A percentile compares a stretch with the other conserved stretches of the same genome.
These are phyloP conservation scores for Colletotrichum chlorophyti DNA, from an alignment of 2,329 filamentous ascomycete genomes.

Conservation along the genomic window DNA sequence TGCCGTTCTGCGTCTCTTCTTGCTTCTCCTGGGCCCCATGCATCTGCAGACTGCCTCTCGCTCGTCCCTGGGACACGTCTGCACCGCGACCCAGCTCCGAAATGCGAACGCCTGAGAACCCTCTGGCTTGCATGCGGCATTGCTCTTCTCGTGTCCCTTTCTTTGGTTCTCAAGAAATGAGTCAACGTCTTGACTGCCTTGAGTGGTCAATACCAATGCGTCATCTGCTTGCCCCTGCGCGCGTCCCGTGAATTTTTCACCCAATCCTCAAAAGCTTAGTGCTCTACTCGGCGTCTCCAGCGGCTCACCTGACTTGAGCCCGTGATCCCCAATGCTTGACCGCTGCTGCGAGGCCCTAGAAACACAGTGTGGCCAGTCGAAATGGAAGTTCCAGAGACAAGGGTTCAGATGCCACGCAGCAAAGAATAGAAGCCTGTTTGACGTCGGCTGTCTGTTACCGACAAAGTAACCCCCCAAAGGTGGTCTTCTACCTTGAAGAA, in stretches of 20 bases:
- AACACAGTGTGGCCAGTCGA: neutral
- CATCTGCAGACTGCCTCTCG: slow-evolving; percentile 16
- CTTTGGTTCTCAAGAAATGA: slow-evolving; percentile 15
- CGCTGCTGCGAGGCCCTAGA: slow-evolving; percentile 31
- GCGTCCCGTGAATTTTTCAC: slow-evolving; percentile 23
- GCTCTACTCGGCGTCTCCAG: slow-evolving; percentile 31
- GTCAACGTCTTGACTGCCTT: slow-evolving; percentile 33
- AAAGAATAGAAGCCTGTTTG: slow-evolving; percentile 28
- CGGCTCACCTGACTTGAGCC: slow-evolving; percentile 37
- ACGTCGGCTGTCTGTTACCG: slow-evolving; percentile 4
- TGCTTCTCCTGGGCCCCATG: neutral
- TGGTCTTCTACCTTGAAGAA: too few relatives aligned
- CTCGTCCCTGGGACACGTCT: neutral
- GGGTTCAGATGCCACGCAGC: slow-evolving; percentile 27
- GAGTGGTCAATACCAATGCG: slow-evolving; percentile 29
- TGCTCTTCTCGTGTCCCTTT: neutral
- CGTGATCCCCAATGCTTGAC: slow-evolving; percentile 31
- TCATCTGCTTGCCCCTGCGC: slow-evolving; percentile 33
- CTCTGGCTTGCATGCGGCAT: neutral
- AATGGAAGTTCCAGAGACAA: neutral
- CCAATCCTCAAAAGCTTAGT: slow-evolving; percentile 34
- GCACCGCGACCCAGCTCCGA: slow-evolving; percentile 12
- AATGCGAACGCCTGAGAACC: too few relatives aligned
- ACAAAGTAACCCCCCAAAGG: too few relatives aligned
- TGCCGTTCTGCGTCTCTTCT: slow-evolving; percentile 6